Conservation (phyloP, 768 basidiomycete genomes). For the Mycena crocata region DNA sequence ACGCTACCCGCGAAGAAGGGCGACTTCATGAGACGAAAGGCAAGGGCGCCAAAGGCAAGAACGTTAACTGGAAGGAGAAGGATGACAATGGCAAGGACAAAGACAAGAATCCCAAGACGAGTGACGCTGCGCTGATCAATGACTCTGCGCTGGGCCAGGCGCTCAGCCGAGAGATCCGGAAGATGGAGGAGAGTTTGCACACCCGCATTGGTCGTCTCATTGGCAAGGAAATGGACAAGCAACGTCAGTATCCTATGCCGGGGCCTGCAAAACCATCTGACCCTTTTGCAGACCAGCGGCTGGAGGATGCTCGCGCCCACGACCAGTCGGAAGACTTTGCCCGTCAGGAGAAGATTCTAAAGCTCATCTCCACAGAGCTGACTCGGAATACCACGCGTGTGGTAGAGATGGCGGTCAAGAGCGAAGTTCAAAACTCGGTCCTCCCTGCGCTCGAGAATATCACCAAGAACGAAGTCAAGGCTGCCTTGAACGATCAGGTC, state of each 20-base stretch:
- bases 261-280: slow-evolving; percentile 9
- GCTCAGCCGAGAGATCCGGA: slow-evolving; percentile 81
- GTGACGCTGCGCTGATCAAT: slow-evolving; percentile 53
- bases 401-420: slow-evolving; percentile 90
- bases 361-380: slow-evolving; percentile 87
- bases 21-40: slow-evolving; percentile 68
- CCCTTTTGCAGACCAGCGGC: slow-evolving; percentile 72
- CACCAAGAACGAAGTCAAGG: slow-evolving; percentile 83
- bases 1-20: slow-evolving; percentile 70
- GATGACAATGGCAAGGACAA: slow-evolving; percentile 56
- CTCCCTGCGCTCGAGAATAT: slow-evolving; percentile 85
- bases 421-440: slow-evolving; percentile 86
- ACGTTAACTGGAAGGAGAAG: slow-evolving; percentile 65
- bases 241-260: slow-evolving; percentile 65
- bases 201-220: slow-evolving; percentile 82
- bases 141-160: slow-evolving; percentile 69
- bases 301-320: slow-evolving; percentile 82
- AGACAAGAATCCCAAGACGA: slow-evolving; percentile 43
- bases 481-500: slow-evolving; percentile 82
- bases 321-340: slow-evolving; percentile 86
- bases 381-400: slow-evolving; percentile 90
- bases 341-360: slow-evolving; percentile 90
- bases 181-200: slow-evolving; percentile 85
- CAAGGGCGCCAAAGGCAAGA: slow-evolving; percentile 48
- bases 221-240: slow-evolving; percentile 90